Base-by-base conservation (phyloP, 805 yeast genomes). In the Wickerhamiella slavikovae region DNA sequence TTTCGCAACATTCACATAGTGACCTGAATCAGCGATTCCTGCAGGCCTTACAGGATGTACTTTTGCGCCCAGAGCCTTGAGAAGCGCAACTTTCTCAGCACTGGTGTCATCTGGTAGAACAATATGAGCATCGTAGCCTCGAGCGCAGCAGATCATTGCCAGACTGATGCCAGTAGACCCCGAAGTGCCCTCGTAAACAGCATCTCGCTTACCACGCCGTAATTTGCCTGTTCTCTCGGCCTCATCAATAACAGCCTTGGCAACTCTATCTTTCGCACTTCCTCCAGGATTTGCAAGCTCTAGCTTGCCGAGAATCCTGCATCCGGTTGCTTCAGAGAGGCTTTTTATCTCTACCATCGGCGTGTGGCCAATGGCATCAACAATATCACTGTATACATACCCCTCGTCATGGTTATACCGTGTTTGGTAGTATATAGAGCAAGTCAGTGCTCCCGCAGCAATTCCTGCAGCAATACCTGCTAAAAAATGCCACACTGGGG, bases 141-240 rank as follows among this genome's bases (percentile, higher is more conserved):
- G 49, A 0, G 93, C 75, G 40, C 80, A 69, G 37, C 92, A 78
- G n/a, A 89, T 60, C 51, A 82, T 68, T 0, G 95, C 93, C 41
- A 85, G 64, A 1, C 93, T 78, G 9, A 89, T 89, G 3, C 98
- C 98, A 0, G 98, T 85, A 0, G 95, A 82, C 0, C 98, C 98
- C 8, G 89, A 73, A 0, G 98, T 89, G 5, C 98, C 98, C 54
- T 85, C 98, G 49, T 71, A 82, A 1, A 85, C 74, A 10, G 70
- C 58, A 43, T 79, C 89, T 1, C 77, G 80, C 30, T 60, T 52
- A 25, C 66, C 48, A 0, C 78, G 76, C 4, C 55, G 47, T 23
- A 83, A 48, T 4, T 56, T 44, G 1, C 89, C 89, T 27, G 43
- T 29, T 4, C 40, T 32, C 45, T 79, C 93, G 32, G 75, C 76